These are phyloP conservation scores for Apophysomyces trapeziformis DNA, from an alignment of 371 early-diverging fungal species.

Conservation along the genomic window DNA sequence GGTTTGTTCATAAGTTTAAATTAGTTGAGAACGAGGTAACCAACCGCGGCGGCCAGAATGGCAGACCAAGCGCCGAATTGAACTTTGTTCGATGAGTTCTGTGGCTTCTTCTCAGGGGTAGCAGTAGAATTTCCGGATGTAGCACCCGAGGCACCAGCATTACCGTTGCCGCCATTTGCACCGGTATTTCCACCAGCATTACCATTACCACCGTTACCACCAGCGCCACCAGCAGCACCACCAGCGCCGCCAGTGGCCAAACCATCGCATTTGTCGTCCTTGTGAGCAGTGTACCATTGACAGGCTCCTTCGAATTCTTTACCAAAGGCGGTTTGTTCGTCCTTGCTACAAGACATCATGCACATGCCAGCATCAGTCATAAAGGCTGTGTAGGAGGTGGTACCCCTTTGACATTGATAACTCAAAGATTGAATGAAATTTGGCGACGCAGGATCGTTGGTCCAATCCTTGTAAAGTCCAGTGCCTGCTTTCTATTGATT, in stretches of 20 bases:
- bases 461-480: conserved; percentile 25
- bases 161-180: neutral
- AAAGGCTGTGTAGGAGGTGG: conserved; percentile 32
- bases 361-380: conserved; percentile 46
- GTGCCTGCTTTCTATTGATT: conserved; percentile 29
- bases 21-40: conserved; percentile 19
- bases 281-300: conserved; percentile 35
- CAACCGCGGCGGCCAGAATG: conserved; percentile 16
- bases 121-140: neutral
- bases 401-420: conserved; percentile 31
- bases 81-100: conserved; percentile 12
- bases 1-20: neutral
- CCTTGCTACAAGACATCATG: conserved; percentile 31
- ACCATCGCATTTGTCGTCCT: conserved; percentile 24
- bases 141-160: neutral
- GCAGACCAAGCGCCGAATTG: conserved; percentile 13
- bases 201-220: conserved; percentile 1
- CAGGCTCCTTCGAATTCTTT: conserved; percentile 26
- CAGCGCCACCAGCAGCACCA: neutral
- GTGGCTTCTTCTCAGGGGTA: neutral
- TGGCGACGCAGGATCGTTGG: conserved; percentile 35
- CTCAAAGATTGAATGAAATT: conserved; percentile 37
- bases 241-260: neutral
- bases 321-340: conserved; percentile 30
- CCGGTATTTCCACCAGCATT: neutral